Conservation (phyloP, 805 yeast species). For the Torulaspora quercuum region DNA sequence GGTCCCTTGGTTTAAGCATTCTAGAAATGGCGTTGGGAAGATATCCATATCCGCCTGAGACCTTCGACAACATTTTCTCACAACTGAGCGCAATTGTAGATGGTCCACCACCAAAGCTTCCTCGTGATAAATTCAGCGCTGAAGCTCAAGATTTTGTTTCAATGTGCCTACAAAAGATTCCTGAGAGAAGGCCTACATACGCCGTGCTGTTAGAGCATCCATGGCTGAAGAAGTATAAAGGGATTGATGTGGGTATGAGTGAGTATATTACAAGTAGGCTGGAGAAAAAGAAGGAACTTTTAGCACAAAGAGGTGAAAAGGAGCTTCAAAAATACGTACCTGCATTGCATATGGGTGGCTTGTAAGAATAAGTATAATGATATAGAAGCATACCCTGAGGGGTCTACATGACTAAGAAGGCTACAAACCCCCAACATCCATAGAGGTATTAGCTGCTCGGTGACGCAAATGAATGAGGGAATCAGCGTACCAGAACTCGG, state of each 20-base stretch:
- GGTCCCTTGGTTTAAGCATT: constrained; percentile 88
- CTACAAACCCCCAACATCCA: constrained; percentile 3
- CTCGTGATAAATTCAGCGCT: constrained; percentile 56
- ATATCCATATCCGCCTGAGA: constrained; percentile 96
- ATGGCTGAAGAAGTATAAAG: constrained; percentile 63
- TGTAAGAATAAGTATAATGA: constrained; percentile 16
- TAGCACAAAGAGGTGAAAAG: constrained; percentile 30
- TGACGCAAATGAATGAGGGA: too few relatives aligned
- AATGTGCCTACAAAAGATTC: constrained; percentile 73
- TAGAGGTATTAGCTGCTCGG: too few relatives aligned
- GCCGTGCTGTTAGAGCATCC: constrained; percentile 72
- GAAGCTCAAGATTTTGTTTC: constrained; percentile 81
- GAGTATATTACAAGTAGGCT: constrained; percentile 39
- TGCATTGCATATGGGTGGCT: constrained; percentile 39
- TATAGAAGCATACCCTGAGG: constrained; percentile 3
- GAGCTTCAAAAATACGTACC: constrained; percentile 32
- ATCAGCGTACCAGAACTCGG: too few relatives aligned
- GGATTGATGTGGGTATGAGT: constrained; percentile 39
- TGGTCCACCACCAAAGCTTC: constrained; percentile 84
- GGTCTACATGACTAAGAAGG: constrained; percentile 5
- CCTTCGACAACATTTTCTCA: constrained; percentile 82
- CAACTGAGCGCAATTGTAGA: constrained; percentile 96
- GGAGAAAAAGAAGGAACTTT: constrained; percentile 28
- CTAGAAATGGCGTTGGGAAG: constrained; percentile 86
- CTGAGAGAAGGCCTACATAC: constrained; percentile 78